Percentiles rank a stretch among this genome's conserved stretches.
Conservation (phyloP, 1,284 basidiomycete genomes). For the Cutaneotrichosporon sp. region DNA sequence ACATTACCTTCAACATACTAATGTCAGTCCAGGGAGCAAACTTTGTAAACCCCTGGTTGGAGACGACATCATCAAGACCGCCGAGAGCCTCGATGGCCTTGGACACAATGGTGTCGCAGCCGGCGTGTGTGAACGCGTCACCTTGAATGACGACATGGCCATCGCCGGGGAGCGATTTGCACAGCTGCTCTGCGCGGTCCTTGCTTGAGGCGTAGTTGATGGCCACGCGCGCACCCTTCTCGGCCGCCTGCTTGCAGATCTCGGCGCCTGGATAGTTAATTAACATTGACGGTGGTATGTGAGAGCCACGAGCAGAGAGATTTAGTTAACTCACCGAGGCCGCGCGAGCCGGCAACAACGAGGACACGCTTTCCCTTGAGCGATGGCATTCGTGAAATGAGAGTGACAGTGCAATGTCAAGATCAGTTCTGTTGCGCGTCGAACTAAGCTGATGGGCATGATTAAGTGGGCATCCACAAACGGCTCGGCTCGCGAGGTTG, state of each 20-base stretch:
- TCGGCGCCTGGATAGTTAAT: constrained; percentile 20
- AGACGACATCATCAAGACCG: constrained; percentile 23
- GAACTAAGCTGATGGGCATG: too few relatives aligned
- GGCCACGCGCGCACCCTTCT: constrained; percentile 17
- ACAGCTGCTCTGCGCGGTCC: constrained; percentile 20
- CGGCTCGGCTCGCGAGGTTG: too few relatives aligned
- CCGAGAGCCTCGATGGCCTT: constrained; percentile 17
- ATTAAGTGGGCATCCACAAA: too few relatives aligned
- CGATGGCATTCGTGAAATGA: constrained; percentile 6
- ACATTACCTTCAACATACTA: constrained; percentile 16
- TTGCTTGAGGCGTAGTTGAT: constrained; percentile 24
- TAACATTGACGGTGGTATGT: not conserved
- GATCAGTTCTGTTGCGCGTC: not conserved
- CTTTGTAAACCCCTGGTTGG: constrained; percentile 25
- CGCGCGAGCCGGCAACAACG: constrained; percentile 24
- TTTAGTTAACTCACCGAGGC: constrained; percentile 15
- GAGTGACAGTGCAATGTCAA: not conserved
- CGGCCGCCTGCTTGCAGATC: constrained; percentile 18
- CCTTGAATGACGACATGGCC: constrained; percentile 23
- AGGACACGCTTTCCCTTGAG: constrained; percentile 22
- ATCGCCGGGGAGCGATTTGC: constrained; percentile 11
- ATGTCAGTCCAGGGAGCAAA: constrained; percentile 21
- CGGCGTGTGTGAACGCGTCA: constrained; percentile 21
- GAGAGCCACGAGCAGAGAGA: not conserved
- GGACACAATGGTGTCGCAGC: constrained; percentile 11